Evolutionary conservation across 495 filamentous ascomycete species (phyloP).

Genomic region (Penicillium angulare): DNA sequence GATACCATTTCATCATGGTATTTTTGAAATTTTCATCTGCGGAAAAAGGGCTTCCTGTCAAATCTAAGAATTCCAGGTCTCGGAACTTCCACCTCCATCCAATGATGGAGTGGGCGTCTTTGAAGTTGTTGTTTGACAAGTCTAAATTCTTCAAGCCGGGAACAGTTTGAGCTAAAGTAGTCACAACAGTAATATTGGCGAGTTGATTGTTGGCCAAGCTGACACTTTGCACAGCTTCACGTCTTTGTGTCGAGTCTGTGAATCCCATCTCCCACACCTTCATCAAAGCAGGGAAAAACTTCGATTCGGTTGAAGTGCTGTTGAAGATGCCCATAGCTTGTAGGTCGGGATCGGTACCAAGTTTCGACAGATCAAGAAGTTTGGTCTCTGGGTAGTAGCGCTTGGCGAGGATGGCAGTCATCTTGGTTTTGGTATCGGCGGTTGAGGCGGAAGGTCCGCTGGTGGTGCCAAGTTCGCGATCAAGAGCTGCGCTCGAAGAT

Average conservation of each 20-base stretch:
- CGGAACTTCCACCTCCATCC: constrained; percentile 77
- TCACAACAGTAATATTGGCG: constrained; percentile 64
- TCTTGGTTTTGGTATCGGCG: constrained; percentile 44
- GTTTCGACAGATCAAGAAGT: constrained; percentile 74
- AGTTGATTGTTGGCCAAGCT: constrained; percentile 77
- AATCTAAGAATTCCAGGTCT: constrained; percentile 71
- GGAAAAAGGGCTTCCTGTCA: constrained; percentile 74
- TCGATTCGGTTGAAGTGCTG: constrained; percentile 65
- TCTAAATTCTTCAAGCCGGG: constrained; percentile 83
- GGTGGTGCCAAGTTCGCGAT: constrained; percentile 21
- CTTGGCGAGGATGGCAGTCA: constrained; percentile 60
- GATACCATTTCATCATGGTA: constrained; percentile 80
- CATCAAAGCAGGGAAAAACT: constrained; percentile 89
- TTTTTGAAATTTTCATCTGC: constrained; percentile 58
- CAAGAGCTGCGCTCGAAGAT: constrained; percentile 18
- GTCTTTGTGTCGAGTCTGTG: constrained; percentile 60
- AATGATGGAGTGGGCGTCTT: constrained; percentile 53
- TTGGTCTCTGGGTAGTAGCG: constrained; percentile 70
- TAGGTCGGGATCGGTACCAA: constrained; percentile 67
- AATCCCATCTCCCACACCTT: constrained; percentile 72
- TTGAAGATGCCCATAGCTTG: constrained; percentile 73
- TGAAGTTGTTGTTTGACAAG: constrained; percentile 75
- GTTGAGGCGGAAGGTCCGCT: constrained; percentile 32
- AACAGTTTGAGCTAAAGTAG: constrained; percentile 68
- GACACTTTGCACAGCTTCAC: constrained; percentile 71